Conservation (phyloP, 352 stramenopile genomes). For the Thraustotheca clavata region DNA sequence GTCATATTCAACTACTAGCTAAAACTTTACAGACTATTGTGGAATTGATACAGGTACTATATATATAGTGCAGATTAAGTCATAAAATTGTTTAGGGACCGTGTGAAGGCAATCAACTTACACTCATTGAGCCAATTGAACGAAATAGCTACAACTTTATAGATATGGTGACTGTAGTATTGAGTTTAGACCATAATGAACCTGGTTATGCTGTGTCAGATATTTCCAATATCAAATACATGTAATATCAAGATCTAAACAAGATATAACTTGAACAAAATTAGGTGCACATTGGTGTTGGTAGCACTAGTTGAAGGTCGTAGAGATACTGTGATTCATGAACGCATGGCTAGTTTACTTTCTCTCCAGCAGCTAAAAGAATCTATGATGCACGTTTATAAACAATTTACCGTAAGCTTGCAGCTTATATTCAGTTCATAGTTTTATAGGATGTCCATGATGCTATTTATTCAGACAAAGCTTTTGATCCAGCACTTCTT, state of each 20-base stretch:
- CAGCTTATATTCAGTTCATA: too few species aligned
- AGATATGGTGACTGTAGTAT: background rate
- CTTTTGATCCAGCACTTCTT: background rate
- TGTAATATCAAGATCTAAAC: background rate
- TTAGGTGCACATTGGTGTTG: conserved; percentile 5
- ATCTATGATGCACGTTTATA: background rate
- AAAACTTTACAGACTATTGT: conserved; percentile 8
- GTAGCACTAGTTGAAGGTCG: conserved; percentile 13
- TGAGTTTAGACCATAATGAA: background rate
- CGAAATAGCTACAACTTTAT: conserved; percentile 12
- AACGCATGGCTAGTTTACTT: background rate
- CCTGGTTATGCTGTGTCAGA: background rate
- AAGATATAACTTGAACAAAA: background rate
- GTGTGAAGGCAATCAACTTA: conserved; percentile 14
- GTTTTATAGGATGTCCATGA: too few species aligned
- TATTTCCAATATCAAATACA: conserved; percentile 5
- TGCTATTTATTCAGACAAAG: background rate
- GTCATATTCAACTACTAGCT: background rate
- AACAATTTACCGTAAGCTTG: background rate
- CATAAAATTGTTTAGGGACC: conserved; percentile 5
- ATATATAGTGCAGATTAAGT: background rate
- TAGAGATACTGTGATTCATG: conserved; percentile 2
- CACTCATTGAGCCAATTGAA: conserved; percentile 7
- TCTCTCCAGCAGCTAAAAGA: conserved; percentile 10
- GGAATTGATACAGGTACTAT: conserved; percentile 11